Percentiles rank a stretch among this genome's conserved stretches.
These are phyloP conservation scores for Sporisorium iseilematis-ciliati DNA, from an alignment of 1,284 basidiomycete species.

Conservation along the genomic window DNA sequence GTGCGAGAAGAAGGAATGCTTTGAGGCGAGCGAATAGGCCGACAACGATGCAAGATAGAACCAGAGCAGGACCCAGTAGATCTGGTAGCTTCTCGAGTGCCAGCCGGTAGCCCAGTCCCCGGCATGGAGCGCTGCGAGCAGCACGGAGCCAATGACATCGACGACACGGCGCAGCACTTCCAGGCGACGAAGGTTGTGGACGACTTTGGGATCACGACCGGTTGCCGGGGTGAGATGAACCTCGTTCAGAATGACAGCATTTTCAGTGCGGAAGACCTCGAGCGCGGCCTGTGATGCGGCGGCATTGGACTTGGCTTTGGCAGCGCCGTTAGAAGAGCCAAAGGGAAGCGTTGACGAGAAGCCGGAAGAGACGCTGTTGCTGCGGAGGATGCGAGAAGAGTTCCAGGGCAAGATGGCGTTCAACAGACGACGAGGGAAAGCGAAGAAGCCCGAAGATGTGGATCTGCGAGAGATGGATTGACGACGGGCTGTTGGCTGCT, in stretches of 20 bases:
- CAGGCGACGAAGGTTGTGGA: slow-evolving; percentile 19
- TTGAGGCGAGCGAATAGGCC: slow-evolving; percentile 44
- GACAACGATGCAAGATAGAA: slow-evolving; percentile 57
- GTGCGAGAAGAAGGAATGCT: slow-evolving; percentile 58
- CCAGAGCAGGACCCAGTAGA: slow-evolving; percentile 53
- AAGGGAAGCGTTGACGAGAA: slow-evolving; percentile 16
- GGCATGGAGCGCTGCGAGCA: slow-evolving; percentile 44
- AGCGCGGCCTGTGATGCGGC: slow-evolving; percentile 48
- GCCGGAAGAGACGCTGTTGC: slow-evolving; percentile 28
- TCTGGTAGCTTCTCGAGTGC: slow-evolving; percentile 28
- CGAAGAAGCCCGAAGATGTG: slow-evolving; percentile 3
- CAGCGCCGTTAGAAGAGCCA: slow-evolving; percentile 15
- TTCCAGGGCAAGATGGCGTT: slow-evolving; percentile 54
- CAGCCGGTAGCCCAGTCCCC: slow-evolving; percentile 42
- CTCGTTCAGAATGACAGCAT: slow-evolving; percentile 67
- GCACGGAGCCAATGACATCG: slow-evolving; percentile 48
- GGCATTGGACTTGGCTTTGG: slow-evolving; percentile 8
- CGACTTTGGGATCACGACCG: slow-evolving; percentile 8
- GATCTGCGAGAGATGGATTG: neutral
- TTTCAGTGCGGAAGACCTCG: slow-evolving; percentile 66
- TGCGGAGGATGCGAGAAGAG: slow-evolving; percentile 43
- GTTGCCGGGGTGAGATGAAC: slow-evolving; percentile 59
- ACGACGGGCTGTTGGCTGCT: neutral
- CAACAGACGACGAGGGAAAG: slow-evolving; percentile 31
- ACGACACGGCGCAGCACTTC: slow-evolving; percentile 49